A percentile compares a stretch with the other conserved stretches of the same genome.
Evolutionary conservation across 2,329 filamentous ascomycete genomes (phyloP).

Genomic region (Trichoderma semiorbis): DNA sequence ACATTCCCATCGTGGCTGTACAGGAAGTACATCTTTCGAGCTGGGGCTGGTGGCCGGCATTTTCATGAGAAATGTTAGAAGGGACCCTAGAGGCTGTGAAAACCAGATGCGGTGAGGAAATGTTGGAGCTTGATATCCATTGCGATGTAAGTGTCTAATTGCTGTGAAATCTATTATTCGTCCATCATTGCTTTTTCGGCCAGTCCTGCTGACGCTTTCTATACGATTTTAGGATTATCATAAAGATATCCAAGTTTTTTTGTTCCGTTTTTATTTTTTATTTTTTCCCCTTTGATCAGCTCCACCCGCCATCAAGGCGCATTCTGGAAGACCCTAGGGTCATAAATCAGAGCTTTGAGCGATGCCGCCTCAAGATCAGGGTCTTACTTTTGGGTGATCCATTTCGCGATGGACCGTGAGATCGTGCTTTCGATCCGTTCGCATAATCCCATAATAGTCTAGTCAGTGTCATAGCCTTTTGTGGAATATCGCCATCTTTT

Average conservation of each 20-base stretch:
- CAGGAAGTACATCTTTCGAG: conserved; percentile 23
- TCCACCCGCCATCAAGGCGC: conserved; percentile 1
- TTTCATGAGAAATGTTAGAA: neutral
- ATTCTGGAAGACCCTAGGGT: conserved; percentile 23
- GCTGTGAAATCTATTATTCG: conserved; percentile 6
- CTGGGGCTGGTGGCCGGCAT: conserved; percentile 18
- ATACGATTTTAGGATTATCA: neutral
- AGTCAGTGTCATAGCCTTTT: conserved; percentile 31
- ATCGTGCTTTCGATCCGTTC: conserved; percentile 19
- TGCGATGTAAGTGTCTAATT: conserved; percentile 7
- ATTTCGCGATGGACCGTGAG: conserved; percentile 14
- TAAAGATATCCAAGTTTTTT: neutral
- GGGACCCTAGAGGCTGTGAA: neutral
- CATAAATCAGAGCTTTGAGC: conserved; percentile 30
- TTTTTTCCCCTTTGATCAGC: neutral
- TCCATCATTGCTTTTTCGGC: neutral
- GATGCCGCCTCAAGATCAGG: conserved; percentile 14
- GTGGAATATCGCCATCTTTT: conserved; percentile 23
- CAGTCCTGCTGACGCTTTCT: conserved; percentile 10
- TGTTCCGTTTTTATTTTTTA: neutral
- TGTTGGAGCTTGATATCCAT: neutral
- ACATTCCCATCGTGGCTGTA: conserved; percentile 31
- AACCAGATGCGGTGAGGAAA: neutral
- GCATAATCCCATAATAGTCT: conserved; percentile 34
- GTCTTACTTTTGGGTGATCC: conserved; percentile 30